Evolutionary conservation across 140 eudicot genomes (phyloP), one percentile per base, ranked within the genome.

Genomic region (Senecio squalidus): DNA sequence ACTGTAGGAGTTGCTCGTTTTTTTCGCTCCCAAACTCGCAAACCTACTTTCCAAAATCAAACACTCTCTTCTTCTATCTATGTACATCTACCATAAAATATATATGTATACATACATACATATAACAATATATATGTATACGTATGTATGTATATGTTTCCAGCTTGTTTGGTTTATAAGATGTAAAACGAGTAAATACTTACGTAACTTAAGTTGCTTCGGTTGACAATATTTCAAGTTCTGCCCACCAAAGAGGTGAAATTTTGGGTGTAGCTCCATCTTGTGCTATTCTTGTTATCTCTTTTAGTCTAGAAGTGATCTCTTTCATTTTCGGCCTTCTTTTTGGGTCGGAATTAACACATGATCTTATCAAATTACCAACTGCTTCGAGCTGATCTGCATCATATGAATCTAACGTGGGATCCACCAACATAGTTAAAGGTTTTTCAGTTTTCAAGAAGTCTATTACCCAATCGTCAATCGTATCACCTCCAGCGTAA

Each of bases 221-320:
- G 4, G 82, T 64, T 4, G 96, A 80, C 52, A 84, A 30, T 45
- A 88, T 79, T 73, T 83, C 94, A 13, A 90, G 85, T 66, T 90
- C 97, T 6, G 94, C 96, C 96, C 94, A 81, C 96, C 96, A 84
- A 52, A 88, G 89, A 11, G 96, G 95, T 7, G 95, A 88, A 14
- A 88, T 67, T 74, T 69, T 78, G 0, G 96, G 96, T 6, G 74
- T 63, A n/a, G 96, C 96, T 54, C 71, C 90, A 41, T 88, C 94
- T 28, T 80, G 82, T 27, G 76, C 64, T 22, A 88, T 78, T 38
- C 72, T 64, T 1, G 96, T 88, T 66, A 88, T 76, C 79, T 84
- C 89, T 72, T 78, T 88, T 55, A 88, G 55, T 70, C 71, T 75
- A 17, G 55, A 68, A 33, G 78, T 51, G 24, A 84, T 77, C 2